phyloP scores from a whole-genome alignment of 257 asterid species.

The Solanum virginianum region DNA sequence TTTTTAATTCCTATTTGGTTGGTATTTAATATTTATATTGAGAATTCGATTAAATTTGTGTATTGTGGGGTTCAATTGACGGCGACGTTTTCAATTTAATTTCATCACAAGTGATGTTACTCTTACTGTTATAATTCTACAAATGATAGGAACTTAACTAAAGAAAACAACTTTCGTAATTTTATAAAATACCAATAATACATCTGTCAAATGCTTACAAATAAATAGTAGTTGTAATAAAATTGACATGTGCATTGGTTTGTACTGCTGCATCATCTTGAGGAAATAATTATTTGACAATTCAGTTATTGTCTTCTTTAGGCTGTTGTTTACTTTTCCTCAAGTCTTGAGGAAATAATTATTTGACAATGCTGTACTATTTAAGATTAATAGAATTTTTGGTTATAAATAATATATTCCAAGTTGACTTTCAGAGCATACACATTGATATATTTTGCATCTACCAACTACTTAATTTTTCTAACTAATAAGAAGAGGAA shows the following conservation, averaged over 20 bases:
- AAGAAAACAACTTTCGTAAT: neutral
- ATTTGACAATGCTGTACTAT: neutral
- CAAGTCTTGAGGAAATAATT: neutral
- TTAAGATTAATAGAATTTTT: neutral
- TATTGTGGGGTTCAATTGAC: too few species aligned
- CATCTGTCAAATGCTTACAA: neutral
- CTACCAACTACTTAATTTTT: neutral
- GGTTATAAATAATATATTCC: neutral
- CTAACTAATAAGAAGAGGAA: neutral
- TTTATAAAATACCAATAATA: neutral
- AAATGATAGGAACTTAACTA: neutral
- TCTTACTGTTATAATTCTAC: neutral
- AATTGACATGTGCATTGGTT: neutral
- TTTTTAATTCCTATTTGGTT: neutral
- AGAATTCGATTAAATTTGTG: neutral
- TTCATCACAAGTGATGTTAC: neutral
- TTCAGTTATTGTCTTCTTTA: neutral
- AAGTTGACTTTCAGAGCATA: neutral
- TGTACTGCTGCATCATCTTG: neutral
- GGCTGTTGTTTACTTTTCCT: neutral
- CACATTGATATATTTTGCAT: neutral
- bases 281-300: neutral
- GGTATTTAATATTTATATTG: neutral
- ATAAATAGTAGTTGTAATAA: neutral
- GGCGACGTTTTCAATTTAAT: too few species aligned